These are phyloP conservation scores for Chlorella ohadii DNA, from an alignment of 139 green algal genomes.

Conservation along the genomic window DNA sequence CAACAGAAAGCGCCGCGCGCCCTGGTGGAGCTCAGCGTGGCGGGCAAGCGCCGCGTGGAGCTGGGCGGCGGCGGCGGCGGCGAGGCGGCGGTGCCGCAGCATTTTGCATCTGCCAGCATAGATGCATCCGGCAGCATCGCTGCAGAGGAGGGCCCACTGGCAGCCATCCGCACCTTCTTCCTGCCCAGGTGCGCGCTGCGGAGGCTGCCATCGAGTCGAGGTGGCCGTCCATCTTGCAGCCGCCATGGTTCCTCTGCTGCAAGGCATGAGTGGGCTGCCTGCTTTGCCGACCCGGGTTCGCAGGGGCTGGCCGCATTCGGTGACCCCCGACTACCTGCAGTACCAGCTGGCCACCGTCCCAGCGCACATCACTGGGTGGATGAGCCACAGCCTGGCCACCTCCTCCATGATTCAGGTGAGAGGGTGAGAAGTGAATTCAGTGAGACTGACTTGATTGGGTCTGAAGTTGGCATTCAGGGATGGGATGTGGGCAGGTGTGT, in stretches of 20 bases:
- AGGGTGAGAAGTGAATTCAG: background rate
- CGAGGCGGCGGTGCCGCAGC: background rate
- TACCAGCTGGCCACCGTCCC: constrained; percentile 87
- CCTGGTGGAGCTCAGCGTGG: background rate
- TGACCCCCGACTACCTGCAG: constrained; percentile 78
- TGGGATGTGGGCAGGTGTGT: no score
- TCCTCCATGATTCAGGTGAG: constrained; percentile 72
- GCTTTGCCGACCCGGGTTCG: no score
- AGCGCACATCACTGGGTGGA: constrained; percentile 66
- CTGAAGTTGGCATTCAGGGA: no score
- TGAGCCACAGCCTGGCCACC: constrained; percentile 71
- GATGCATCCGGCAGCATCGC: background rate
- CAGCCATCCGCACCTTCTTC: constrained; percentile 50
- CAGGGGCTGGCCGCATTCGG: constrained; percentile 14
- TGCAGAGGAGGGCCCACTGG: background rate
- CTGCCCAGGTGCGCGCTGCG: constrained; percentile 57
- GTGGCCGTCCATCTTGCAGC: background rate
- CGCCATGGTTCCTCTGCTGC: no score
- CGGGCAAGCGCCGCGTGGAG: background rate
- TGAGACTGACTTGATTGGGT: background rate
- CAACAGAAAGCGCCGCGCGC: background rate
- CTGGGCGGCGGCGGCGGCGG: background rate
- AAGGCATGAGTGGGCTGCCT: no score
- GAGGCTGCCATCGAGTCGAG: no score
- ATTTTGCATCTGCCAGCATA: background rate